Evolutionary conservation across 345 rosid species (phyloP), one percentile per base, ranked within the genome.

Genomic region (Alliaria petiolata): DNA sequence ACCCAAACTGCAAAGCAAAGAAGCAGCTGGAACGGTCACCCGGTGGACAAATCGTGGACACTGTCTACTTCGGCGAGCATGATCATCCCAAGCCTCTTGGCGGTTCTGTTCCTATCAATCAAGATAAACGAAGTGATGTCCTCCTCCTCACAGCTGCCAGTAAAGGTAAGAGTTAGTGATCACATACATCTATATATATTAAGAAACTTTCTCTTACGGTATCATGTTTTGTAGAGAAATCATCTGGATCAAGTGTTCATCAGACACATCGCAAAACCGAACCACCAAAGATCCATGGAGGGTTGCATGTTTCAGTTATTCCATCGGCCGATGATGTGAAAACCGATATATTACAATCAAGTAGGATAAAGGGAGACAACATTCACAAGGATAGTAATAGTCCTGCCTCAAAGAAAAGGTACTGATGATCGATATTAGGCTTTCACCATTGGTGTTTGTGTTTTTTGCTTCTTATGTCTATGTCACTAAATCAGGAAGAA

Each of bases 21-120:
- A 95, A 88, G 85, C 99, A 89, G 51, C 70, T 95, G 79, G 97
- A 95, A 52, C 82, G 81, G 61, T 84, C 96, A 3, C 81, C 81
- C 1, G 85, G 86, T 53, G 96, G 96, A 55, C 87, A 82, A 61
- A 77, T 86, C 39, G 83, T 80, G 1, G 96, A 89, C 50, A 85
- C 82, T 3, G 71, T 85, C 69, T 83, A 85, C 82, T 83, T 88
- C 63, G 96, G 96, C 31, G 76, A 83, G 69, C 99, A 95, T 78
- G 88, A 78, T 73, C 99, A 95, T 80, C 87, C 91, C 5, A 87
- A 77, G 81, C 85, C 85, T 75, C 81, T 80, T 53, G 76, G 70
- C 49, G 49, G 76, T 62, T 79, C 76, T 50, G 75, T 79, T 39
- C 75, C 92, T 30, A 63, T 82, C 64, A 82, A 63, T 69, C 91